Evolutionary conservation across 2,329 filamentous ascomycete species (phyloP), one percentile per base, ranked within the genome.

Genomic region (Aurifilum marmelostoma): DNA sequence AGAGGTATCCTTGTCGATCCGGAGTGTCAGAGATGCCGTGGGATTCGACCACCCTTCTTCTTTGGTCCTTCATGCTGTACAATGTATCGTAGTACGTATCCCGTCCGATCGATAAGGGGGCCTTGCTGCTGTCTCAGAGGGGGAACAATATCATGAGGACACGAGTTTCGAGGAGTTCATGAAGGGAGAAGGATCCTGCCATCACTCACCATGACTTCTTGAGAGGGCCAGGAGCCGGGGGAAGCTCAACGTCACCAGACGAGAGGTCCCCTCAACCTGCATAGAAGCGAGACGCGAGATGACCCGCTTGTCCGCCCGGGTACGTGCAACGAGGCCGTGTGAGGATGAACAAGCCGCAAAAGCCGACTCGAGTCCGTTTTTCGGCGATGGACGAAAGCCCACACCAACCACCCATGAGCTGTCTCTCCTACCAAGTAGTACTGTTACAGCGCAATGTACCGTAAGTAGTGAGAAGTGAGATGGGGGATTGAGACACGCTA

Each of bases 21-120:
- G 52, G 63, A 68, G 69, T 68, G 69, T 60, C 66, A 63, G 66
- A 66, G 63, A 63, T 63, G 69, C 63, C 50, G 66, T 63, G 66
- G 69, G 69, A 68, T 58, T 47, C 47, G 63, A 54, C 63, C 69
- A 66, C 47, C 60, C 50, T 64, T 43, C 54, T 65, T 63, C 37
- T 61, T 68, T 63, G 9, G 62, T 52, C 43, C 27, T 52, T 41
- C 4, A 24, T 21, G 21, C 43, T 29, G 43, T n/a, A 34, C 34
- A 4, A 34, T 21, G 43, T n/a, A 47, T 21, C 21, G 11, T n/a
- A 47, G 21, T 47, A 52, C 21, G 24, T 50, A 39, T 32, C 14
- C 43, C 29, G n/a, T 47, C 27, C n/a, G 27, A 43, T 50, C 50
- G 29, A 34, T 6, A n/a, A 18, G 12, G 16, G 16, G 41, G 50